Evolutionary conservation across 2,329 filamentous ascomycete species (phyloP).

Genomic region (Pseudocercospora crystallina): DNA sequence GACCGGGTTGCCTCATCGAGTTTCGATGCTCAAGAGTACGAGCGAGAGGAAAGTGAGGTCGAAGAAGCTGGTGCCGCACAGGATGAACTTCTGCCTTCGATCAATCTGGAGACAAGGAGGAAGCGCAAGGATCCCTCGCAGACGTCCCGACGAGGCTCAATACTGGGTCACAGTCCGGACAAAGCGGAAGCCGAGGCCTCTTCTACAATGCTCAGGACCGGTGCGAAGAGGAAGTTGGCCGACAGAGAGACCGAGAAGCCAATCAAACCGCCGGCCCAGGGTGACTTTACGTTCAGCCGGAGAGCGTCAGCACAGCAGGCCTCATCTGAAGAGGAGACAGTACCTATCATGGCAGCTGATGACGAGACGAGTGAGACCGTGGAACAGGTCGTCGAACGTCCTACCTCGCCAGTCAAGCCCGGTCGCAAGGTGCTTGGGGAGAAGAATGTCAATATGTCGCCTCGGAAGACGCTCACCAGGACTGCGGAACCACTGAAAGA

Average conservation of each 20-base stretch:
- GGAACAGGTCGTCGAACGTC: not conserved
- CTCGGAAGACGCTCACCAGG: slow-evolving; percentile 27
- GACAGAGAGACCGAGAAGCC: slow-evolving; percentile 52
- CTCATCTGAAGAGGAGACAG: slow-evolving; percentile 7
- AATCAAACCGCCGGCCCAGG: slow-evolving; percentile 32
- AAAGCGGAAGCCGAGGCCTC: slow-evolving; percentile 37
- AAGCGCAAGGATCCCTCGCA: slow-evolving; percentile 52
- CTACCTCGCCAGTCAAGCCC: slow-evolving; percentile 16
- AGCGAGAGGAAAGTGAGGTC: slow-evolving; percentile 15
- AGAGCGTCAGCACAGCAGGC: slow-evolving; percentile 27
- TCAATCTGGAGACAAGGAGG: slow-evolving; percentile 54
- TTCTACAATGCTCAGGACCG: slow-evolving; percentile 42
- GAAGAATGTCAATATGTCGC: slow-evolving; percentile 42
- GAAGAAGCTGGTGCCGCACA: slow-evolving; percentile 17
- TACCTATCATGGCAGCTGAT: slow-evolving; percentile 14
- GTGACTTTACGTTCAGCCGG: slow-evolving; percentile 51
- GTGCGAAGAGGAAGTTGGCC: slow-evolving; percentile 59
- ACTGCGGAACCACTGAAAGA: slow-evolving; percentile 16
- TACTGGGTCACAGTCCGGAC: slow-evolving; percentile 42
- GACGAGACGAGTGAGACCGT: not conserved
- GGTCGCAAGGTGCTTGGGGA: slow-evolving; percentile 41
- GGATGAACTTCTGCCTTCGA: slow-evolving; percentile 39
- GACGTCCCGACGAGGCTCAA: slow-evolving; percentile 41
- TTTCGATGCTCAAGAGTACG: slow-evolving; percentile 1
- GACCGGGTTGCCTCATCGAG: slow-evolving; percentile 31